Percentiles rank a stretch among this genome's conserved stretches.
Evolutionary conservation across 1,139 yeast species (phyloP).

Genomic region (Pichia sp.): DNA sequence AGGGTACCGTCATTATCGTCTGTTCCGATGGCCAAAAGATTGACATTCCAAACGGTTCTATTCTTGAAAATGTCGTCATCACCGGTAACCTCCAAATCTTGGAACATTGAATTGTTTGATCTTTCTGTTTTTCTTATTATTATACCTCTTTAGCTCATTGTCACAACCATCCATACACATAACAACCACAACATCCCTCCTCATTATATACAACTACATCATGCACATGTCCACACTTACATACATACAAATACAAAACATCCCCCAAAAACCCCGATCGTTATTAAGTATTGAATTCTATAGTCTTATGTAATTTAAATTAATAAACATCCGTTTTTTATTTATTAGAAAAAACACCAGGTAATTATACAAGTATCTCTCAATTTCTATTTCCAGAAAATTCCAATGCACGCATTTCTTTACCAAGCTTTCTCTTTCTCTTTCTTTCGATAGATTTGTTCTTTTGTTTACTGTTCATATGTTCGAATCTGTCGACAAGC

Average conservation of each 20-base stretch:
- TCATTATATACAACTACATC: no score
- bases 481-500: constrained; percentile 84
- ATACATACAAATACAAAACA: no score
- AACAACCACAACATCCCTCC: no score
- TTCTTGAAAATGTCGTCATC: constrained; percentile 93
- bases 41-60: constrained; percentile 95
- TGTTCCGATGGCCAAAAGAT: constrained; percentile 97
- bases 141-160: no score
- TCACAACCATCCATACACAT: no score
- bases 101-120: constrained; percentile 92
- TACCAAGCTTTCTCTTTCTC: constrained; percentile 90
- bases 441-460: constrained; percentile 90
- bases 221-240: no score
- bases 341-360: no score
- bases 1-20: constrained; percentile 97
- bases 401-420: constrained; percentile 82
- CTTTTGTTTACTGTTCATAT: constrained; percentile 79
- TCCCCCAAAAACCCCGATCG: no score
- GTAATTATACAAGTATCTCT: not conserved
- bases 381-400: constrained; percentile 33
- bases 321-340: no score
- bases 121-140: no score
- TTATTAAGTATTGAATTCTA: no score
- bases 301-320: no score
- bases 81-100: constrained; percentile 95